phyloP scores from a whole-genome alignment of 345 rosid genomes.

The Salix udensis region DNA sequence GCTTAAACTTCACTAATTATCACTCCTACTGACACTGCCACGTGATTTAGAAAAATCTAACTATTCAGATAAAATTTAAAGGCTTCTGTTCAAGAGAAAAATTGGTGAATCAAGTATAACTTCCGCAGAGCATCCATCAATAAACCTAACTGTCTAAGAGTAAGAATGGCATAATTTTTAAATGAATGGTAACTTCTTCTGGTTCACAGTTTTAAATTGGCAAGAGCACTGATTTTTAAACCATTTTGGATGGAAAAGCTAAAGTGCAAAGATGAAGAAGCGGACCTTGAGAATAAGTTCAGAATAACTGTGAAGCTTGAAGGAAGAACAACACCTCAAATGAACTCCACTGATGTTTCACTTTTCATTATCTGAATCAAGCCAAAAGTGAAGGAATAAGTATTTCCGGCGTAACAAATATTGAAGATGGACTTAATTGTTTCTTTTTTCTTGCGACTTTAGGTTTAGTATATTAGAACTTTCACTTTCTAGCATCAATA shows the following conservation, averaged over 20 bases:
- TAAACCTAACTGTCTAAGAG: neutral
- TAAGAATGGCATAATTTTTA: neutral
- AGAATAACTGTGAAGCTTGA: neutral
- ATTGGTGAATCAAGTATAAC: neutral
- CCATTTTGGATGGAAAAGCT: neutral
- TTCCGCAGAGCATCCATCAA: neutral
- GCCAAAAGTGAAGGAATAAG: conserved; percentile 1
- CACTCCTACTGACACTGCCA: neutral
- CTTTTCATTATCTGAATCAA: neutral
- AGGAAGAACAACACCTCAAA: neutral
- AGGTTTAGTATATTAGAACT: neutral
- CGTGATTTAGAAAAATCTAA: neutral
- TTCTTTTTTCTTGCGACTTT: neutral
- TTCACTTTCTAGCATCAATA: neutral
- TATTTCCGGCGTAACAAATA: neutral
- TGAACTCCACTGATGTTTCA: neutral
- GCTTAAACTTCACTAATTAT: neutral
- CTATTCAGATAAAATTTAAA: neutral
- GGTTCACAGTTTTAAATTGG: neutral
- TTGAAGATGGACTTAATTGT: neutral
- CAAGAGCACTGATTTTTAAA: neutral
- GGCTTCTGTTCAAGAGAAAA: neutral
- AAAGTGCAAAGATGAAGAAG: neutral
- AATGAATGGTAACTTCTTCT: neutral
- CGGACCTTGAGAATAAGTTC: neutral